Evolutionary conservation across 2,329 filamentous ascomycete genomes (phyloP).

Genomic region (Dactylella cylindrospora): DNA sequence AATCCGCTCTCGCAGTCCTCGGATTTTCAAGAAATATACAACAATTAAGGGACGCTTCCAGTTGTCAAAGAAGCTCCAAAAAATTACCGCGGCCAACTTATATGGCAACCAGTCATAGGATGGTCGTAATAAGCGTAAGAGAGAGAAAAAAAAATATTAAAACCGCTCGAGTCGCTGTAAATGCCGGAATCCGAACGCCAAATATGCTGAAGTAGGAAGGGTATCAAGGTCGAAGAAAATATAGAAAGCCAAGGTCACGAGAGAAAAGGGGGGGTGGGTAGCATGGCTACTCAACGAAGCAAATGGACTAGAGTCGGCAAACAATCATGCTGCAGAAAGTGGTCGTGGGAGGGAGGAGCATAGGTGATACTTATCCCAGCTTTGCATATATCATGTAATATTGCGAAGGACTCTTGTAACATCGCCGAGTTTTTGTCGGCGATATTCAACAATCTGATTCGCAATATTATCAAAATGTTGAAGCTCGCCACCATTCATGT

Average conservation of each 20-base stretch:
- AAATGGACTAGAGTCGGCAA: slow-evolving; percentile 9
- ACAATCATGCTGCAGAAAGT: background rate
- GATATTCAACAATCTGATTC: slow-evolving; percentile 67
- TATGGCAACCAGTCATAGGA: too few species aligned
- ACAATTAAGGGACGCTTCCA: too few species aligned
- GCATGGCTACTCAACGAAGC: slow-evolving; percentile 17
- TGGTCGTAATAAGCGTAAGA: too few species aligned
- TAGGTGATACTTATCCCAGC: slow-evolving; percentile 33
- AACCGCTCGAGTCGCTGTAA: too few species aligned
- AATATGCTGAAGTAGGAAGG: slow-evolving; percentile 14
- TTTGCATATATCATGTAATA: slow-evolving; percentile 2
- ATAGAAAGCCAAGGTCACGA: background rate
- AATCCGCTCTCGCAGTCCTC: too few species aligned
- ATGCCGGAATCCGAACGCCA: too few species aligned
- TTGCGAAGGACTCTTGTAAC: slow-evolving; percentile 61
- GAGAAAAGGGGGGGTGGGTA: slow-evolving; percentile 6
- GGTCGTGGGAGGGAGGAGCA: background rate
- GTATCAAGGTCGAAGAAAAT: slow-evolving; percentile 31
- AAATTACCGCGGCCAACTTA: too few species aligned
- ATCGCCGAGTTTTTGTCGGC: slow-evolving; percentile 66
- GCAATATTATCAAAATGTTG: slow-evolving; percentile 69
- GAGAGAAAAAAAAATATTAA: too few species aligned
- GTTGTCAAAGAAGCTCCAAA: too few species aligned
- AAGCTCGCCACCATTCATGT: slow-evolving; percentile 62
- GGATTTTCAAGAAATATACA: too few species aligned